Base-by-base conservation (phyloP, 345 rosid genomes). In the Populus pruinosa region DNA sequence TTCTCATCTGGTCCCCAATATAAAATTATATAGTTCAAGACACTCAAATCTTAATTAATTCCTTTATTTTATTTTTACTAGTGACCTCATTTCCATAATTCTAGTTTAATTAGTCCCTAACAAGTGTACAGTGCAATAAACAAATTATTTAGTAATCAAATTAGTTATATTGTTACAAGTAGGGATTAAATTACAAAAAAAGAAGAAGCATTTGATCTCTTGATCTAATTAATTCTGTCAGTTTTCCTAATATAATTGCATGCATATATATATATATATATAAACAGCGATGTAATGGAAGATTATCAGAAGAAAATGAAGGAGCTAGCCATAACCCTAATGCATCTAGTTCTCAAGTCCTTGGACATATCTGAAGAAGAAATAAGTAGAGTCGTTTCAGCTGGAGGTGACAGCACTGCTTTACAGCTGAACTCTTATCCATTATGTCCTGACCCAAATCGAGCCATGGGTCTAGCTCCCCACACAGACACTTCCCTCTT, bases 361-460 rank as follows among this genome's bases (percentile, higher is more conserved):
- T 71, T 87, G 35, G 79, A 72, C 79, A 73, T 87, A 38, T 70
- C 77, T 23, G 84, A 78, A 25, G 83, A 86, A 63, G 87, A 74
- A 12, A 47, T 70, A 47, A 77, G 77, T 76, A 84, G 89, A 83
- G 67, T 53, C 39, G 74, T 53, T 36, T 64, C 78, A 9, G 14
- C 63, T 44, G 56, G 67, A 38, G 5, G 44, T 25, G 35, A 81
- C 3, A 80, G 73, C 71, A 50, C 86, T 1, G 87, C 89, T 10
- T 75, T 92, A 25, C 98, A 94, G 77, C 91, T 94, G 47, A 94
- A 94, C 85, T 90, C 90, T 12, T 94, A 92, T 81, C 98, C 98
- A 14, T 74, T 80, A 21, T 94, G 97, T 78, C 98, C 96, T 1
- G 81, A 93, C 53, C 98, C 97, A 0, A 78, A 81, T 59, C 83